Evolutionary conservation across 2,329 filamentous ascomycete genomes (phyloP).

Genomic region (Lachnellula subtilissima): DNA sequence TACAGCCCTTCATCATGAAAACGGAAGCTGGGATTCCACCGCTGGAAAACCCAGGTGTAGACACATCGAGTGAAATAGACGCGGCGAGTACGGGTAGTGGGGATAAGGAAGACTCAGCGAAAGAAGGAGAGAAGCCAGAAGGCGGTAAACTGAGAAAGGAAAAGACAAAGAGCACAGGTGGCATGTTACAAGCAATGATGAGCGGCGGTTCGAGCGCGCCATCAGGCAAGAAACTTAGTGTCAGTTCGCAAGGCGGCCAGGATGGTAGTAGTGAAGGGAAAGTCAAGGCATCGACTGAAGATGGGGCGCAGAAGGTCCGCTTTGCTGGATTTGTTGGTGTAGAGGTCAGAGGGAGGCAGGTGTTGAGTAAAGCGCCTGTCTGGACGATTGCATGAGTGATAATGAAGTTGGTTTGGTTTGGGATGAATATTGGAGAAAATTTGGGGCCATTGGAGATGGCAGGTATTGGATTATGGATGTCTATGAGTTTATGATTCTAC

Average conservation of each 20-base stretch:
- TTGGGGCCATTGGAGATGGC: not conserved
- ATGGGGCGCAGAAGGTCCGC: conserved; percentile 51
- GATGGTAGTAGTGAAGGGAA: conserved; percentile 18
- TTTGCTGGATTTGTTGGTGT: conserved; percentile 72
- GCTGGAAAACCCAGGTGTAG: conserved; percentile 40
- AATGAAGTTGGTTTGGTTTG: conserved; percentile 1
- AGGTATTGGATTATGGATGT: not conserved
- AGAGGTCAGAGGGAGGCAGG: conserved; percentile 71
- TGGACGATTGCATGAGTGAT: conserved; percentile 48
- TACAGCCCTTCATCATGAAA: conserved; percentile 78
- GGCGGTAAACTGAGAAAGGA: conserved; percentile 27
- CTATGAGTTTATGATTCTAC: conserved; percentile 10
- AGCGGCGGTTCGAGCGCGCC: conserved; percentile 11
- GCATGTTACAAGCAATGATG: conserved; percentile 36
- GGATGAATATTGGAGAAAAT: not conserved
- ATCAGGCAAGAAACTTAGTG: conserved; percentile 6
- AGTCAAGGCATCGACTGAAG: conserved; percentile 24
- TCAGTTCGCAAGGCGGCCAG: conserved; percentile 6
- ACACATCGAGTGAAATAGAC: conserved; percentile 24
- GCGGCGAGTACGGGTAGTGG: conserved; percentile 26
- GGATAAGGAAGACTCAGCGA: conserved; percentile 30
- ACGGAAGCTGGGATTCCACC: conserved; percentile 64
- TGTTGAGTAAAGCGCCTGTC: conserved; percentile 70
- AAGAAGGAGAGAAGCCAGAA: conserved; percentile 26
- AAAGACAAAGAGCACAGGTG: conserved; percentile 25